Conservation (phyloP, 495 filamentous ascomycete genomes). For the Penicillium ucsense region DNA sequence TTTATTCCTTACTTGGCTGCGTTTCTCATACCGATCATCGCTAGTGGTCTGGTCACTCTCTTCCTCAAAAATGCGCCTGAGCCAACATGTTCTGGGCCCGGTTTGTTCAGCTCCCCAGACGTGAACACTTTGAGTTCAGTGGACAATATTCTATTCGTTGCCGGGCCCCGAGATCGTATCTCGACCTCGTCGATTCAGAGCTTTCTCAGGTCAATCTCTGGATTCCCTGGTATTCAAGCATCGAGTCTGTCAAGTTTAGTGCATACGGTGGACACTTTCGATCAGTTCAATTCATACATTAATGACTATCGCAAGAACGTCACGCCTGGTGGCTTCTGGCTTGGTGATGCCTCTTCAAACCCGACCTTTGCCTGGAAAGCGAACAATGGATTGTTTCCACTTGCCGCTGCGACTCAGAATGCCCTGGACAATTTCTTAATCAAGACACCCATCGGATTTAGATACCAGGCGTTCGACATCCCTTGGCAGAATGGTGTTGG, state of each 20-base stretch:
- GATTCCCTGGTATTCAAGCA: slow-evolving; percentile 5
- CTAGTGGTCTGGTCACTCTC: slow-evolving; percentile 63
- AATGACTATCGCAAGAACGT: slow-evolving; percentile 50
- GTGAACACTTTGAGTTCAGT: slow-evolving; percentile 28
- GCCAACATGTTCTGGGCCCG: slow-evolving; percentile 47
- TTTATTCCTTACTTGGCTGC: slow-evolving; percentile 64
- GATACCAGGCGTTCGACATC: slow-evolving; percentile 60
- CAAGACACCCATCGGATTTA: slow-evolving; percentile 55
- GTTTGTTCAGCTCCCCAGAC: slow-evolving; percentile 25
- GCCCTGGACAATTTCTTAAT: slow-evolving; percentile 55
- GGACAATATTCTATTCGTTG: slow-evolving; percentile 39
- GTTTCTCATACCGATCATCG: slow-evolving; percentile 63
- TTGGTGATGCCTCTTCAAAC: slow-evolving; percentile 42
- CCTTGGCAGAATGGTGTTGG: slow-evolving; percentile 54
- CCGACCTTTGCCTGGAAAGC: slow-evolving; percentile 56
- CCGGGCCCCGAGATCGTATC: slow-evolving; percentile 50
- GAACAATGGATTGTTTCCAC: slow-evolving; percentile 33
- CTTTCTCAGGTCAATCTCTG: slow-evolving; percentile 31
- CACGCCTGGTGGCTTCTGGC: slow-evolving; percentile 67
- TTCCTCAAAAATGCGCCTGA: slow-evolving; percentile 50
- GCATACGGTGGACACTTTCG: slow-evolving; percentile 51
- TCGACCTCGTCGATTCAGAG: slow-evolving; percentile 21
- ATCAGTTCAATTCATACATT: slow-evolving; percentile 60
- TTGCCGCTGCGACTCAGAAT: slow-evolving; percentile 60
- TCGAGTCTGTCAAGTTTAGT: slow-evolving; percentile 17